Percentiles rank a stretch among this genome's conserved stretches.
Conservation (phyloP, 768 basidiomycete species). For the Antrodiella citrinella region DNA sequence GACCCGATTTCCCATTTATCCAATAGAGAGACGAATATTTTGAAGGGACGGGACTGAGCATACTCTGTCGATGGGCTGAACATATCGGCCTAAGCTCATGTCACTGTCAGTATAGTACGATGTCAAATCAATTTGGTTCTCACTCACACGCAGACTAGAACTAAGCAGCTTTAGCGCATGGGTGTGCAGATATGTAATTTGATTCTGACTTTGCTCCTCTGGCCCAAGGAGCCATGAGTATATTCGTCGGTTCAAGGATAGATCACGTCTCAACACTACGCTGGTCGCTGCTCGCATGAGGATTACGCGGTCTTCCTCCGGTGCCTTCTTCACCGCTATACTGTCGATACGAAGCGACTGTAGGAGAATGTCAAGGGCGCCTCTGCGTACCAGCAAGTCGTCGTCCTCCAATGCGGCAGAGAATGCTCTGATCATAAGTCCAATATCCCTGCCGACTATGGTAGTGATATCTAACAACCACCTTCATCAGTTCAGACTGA, state of each 20-base stretch:
- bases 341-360: conserved; percentile 73
- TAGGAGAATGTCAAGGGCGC: conserved; percentile 76
- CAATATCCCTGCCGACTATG: conserved; percentile 80
- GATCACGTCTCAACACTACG: conserved; percentile 86
- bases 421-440: conserved; percentile 91
- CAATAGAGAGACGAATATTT: conserved; percentile 88
- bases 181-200: conserved; percentile 59
- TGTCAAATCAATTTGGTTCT: background rate
- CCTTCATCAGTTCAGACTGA: conserved; percentile 7
- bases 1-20: conserved; percentile 97
- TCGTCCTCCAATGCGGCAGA: conserved; percentile 89
- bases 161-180: conserved; percentile 68
- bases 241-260: conserved; percentile 86
- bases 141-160: conserved; percentile 55
- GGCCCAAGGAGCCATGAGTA: conserved; percentile 91
- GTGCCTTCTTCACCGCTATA: conserved; percentile 57
- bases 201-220: conserved; percentile 68
- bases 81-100: conserved; percentile 67
- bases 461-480: conserved; percentile 45
- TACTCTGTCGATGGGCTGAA: conserved; percentile 62
- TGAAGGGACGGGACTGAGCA: conserved; percentile 81
- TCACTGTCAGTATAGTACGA: conserved; percentile 8
- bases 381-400: conserved; percentile 82
- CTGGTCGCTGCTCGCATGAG: conserved; percentile 81
- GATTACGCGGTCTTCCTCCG: conserved; percentile 66